These are phyloP conservation scores for Yamadazyma sp. DNA, from an alignment of 1,139 yeast species.

Conservation along the genomic window DNA sequence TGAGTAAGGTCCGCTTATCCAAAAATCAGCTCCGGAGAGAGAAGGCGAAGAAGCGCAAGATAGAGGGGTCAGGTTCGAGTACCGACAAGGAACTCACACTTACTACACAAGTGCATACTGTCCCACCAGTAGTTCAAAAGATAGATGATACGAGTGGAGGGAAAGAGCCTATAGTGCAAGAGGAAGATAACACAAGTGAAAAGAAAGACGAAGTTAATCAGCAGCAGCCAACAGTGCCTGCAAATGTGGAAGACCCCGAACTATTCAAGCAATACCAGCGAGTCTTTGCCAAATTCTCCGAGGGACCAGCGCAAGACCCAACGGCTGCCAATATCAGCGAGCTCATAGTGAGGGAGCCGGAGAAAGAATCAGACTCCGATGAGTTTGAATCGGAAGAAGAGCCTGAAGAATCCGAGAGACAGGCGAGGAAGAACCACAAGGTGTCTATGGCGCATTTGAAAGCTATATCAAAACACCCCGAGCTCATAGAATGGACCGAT, in stretches of 20 bases:
- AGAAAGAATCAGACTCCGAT: conserved; percentile 25
- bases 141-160: not conserved
- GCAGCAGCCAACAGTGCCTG: not conserved
- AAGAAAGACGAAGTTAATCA: no score
- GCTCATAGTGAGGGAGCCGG: not conserved
- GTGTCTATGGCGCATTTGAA: conserved; percentile 72
- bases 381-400: conserved; percentile 10
- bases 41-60: conserved; percentile 51
- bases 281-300: conserved; percentile 2
- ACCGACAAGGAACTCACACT: not conserved
- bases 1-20: conserved; percentile 33
- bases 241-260: conserved; percentile 3
- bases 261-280: conserved; percentile 8
- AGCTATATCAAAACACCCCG: conserved; percentile 60
- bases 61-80: not conserved
- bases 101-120: not conserved
- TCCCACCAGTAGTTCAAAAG: not conserved
- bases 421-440: conserved; percentile 50
- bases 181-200: no score
- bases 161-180: not conserved
- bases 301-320: not conserved
- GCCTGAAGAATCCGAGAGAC: conserved; percentile 34
- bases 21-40: conserved; percentile 69
- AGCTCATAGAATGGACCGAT: conserved; percentile 83
- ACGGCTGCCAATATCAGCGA: not conserved